phyloP scores from a whole-genome alignment of 495 filamentous ascomycete genomes.

The Polyplosphaeria fusca region DNA sequence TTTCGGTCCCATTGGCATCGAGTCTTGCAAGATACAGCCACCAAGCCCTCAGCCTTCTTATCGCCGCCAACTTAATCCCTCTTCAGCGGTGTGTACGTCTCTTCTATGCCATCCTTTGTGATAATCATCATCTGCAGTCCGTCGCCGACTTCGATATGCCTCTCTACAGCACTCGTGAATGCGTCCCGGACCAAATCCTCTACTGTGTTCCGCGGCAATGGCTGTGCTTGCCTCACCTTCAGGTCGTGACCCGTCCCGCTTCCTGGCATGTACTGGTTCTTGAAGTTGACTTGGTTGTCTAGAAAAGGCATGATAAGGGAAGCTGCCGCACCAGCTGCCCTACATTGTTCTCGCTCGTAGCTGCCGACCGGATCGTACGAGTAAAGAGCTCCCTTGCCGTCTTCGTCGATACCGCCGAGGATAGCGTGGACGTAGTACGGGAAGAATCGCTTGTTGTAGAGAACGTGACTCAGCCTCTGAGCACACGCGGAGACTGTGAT shows the following conservation, averaged over 20 bases:
- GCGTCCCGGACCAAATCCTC: slow-evolving; percentile 91
- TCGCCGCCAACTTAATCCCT: slow-evolving; percentile 57
- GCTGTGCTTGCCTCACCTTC: slow-evolving; percentile 61
- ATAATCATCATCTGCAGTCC: slow-evolving; percentile 92
- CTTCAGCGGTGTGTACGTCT: slow-evolving; percentile 80
- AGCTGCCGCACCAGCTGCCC: slow-evolving; percentile 89
- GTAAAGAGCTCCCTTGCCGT: slow-evolving; percentile 91
- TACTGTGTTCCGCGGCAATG: slow-evolving; percentile 67
- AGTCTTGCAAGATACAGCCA: too few relatives aligned
- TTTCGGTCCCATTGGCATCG: too few relatives aligned
- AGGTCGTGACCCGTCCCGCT: slow-evolving; percentile 80
- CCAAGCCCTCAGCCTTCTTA: too few relatives aligned
- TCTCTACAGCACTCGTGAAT: slow-evolving; percentile 94
- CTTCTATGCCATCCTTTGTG: slow-evolving; percentile 82
- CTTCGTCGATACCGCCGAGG: slow-evolving; percentile 88
- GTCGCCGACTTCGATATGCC: slow-evolving; percentile 98
- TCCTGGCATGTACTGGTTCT: slow-evolving; percentile 95
- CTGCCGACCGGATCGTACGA: slow-evolving; percentile 96
- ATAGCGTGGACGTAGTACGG: slow-evolving; percentile 96
- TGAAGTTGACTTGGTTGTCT: slow-evolving; percentile 99
- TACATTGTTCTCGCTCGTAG: slow-evolving; percentile 93
- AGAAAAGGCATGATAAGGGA: slow-evolving; percentile 98
- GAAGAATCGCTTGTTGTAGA: slow-evolving; percentile 97
- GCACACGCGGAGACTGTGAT: slow-evolving; percentile 93
- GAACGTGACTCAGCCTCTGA: slow-evolving; percentile 84